Base-by-base conservation (phyloP, 108 stramenopile species). In the Nitzschia sp. region DNA sequence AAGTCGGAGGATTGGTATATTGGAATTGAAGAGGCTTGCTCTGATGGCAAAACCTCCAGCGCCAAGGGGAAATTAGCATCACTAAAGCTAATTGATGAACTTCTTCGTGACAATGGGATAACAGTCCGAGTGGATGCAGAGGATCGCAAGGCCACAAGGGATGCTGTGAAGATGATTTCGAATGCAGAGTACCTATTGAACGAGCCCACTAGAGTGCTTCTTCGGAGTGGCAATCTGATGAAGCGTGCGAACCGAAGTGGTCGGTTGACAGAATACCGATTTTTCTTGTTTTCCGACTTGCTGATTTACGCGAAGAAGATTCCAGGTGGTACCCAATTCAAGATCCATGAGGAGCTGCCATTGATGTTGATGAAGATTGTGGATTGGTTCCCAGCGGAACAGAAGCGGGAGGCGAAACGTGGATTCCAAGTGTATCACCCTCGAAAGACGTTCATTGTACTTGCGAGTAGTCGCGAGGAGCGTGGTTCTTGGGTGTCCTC, bases 221-320 rank as follows among this genome's bases (percentile, higher is more conserved):
- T 97, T 3, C 79, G 82, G 51, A 89, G 90, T 67, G 97, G 93
- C 9, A 78, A 93, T 67, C 65, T 98, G 44, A 61, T 84, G n/a
- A 97, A 98, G 75, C 71, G 75, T 40, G 82, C 84, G 53, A 81
- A 81, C 60, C 83, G 94, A 19, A 84, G 75, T 26, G 95, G 94
- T 22, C 75, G 89, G 38, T 76, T 67, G 44, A 77, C 83, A 21
- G 70, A 80, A 9, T 97, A 96, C 72, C 71, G 81, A 8, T 96
- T 98, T 75, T 98, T 96, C 67, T 71, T 98, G 54, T 98, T 98
- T 75, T 89, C 85, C 51, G 97, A 98, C 71, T 66, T 84, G 20
- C 69, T 93, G 26, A 69, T 96, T 10, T 96, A 96, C 57, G 65
- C 78, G 25, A 79, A 77, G 53, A 71, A 57, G 24, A 51, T 76